Conservation (phyloP, 78 protist species). For the Pelomyxa schiedti region DNA sequence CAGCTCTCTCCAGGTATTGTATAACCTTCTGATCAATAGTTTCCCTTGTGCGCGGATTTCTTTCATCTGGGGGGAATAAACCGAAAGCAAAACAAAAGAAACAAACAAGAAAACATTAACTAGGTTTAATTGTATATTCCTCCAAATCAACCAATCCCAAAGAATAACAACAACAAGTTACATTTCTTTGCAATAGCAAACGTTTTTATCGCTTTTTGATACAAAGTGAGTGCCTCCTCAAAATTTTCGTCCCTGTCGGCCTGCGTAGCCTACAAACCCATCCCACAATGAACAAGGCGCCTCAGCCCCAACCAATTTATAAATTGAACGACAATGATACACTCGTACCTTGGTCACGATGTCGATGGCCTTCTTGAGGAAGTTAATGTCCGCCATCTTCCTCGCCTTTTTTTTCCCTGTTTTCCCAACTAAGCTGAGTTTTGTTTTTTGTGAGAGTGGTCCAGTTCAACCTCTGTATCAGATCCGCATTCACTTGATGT, state of each 20-base stretch:
- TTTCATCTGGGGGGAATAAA: conserved; percentile 41
- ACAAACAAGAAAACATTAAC: not conserved
- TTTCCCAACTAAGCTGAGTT: no score
- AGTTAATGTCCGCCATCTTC: conserved; percentile 46
- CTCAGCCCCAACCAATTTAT: no score
- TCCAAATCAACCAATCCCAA: not conserved
- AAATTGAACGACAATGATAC: no score
- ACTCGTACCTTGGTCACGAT: conserved; percentile 41
- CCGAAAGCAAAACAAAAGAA: not conserved
- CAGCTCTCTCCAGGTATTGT: conserved; percentile 73
- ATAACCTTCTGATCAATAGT: conserved; percentile 40
- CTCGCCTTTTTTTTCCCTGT: not conserved
- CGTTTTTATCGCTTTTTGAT: not conserved
- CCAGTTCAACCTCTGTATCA: no score
- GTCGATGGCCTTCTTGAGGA: conserved; percentile 45
- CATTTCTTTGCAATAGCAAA: not conserved
- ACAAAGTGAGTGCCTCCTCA: conserved; percentile 49
- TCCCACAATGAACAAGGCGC: no score
- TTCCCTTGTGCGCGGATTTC: conserved; percentile 48
- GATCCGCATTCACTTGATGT: no score
- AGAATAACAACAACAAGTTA: not conserved
- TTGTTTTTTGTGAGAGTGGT: no score
- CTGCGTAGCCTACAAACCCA: conserved; percentile 63
- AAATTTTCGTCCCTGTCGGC: conserved; percentile 43
- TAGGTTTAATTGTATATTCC: not conserved